A percentile compares a stretch with the other conserved stretches of the same genome.
Conservation (phyloP, 345 rosid genomes). For the Psidium friedrichsthalianum region DNA sequence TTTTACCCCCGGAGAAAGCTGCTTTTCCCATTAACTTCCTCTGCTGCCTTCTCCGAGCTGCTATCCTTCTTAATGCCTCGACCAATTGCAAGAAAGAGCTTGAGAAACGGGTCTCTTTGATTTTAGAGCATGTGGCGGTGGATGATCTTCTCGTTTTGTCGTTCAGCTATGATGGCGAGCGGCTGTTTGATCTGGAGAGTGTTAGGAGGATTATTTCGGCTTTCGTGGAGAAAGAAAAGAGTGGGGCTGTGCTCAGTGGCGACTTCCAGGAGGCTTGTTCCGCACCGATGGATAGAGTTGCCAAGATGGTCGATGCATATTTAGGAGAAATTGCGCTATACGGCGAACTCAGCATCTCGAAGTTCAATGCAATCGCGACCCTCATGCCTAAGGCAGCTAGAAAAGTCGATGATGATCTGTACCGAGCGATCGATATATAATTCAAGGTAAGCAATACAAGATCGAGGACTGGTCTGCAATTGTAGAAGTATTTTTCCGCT, state of each 20-base stretch:
- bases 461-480: not conserved
- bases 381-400: constrained; percentile 67
- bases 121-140: constrained; percentile 60
- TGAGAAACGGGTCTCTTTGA: constrained; percentile 57
- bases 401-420: constrained; percentile 67
- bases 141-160: constrained; percentile 74
- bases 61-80: constrained; percentile 52
- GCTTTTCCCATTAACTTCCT: constrained; percentile 65
- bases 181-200: constrained; percentile 64
- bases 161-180: constrained; percentile 69
- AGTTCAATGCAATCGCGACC: constrained; percentile 70
- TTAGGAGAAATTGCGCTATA: constrained; percentile 62
- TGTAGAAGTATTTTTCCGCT: not conserved
- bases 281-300: constrained; percentile 41
- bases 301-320: constrained; percentile 63
- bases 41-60: constrained; percentile 76
- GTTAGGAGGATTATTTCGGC: constrained; percentile 56
- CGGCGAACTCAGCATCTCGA: constrained; percentile 55
- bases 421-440: constrained; percentile 78
- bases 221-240: constrained; percentile 78
- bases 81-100: constrained; percentile 53
- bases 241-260: constrained; percentile 56
- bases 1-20: constrained; percentile 57
- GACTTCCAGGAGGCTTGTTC: constrained; percentile 40
- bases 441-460: constrained; percentile 39